phyloP scores from a whole-genome alignment of 1,284 basidiomycete genomes.

The Melampsora abietis-canadensis region DNA sequence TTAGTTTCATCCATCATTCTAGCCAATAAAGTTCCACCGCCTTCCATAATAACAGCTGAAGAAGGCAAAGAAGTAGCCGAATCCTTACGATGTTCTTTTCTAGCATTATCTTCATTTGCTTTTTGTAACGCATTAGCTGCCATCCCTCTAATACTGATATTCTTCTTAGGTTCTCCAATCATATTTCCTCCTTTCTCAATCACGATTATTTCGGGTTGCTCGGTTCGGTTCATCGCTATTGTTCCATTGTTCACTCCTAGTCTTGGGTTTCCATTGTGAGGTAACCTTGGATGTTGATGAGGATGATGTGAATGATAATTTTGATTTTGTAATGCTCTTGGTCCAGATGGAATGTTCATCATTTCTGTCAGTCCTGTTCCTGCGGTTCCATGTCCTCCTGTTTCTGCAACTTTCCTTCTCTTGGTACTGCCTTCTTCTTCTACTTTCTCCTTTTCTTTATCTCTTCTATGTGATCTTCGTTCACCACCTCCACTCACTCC shows the following conservation, averaged over 20 bases:
- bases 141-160: conserved; percentile 38
- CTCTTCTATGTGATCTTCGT: no score
- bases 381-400: no score
- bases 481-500: no score
- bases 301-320: no score
- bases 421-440: conserved; percentile 33
- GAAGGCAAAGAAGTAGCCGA: neutral
- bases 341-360: conserved; percentile 26
- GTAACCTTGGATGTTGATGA: no score
- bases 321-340: conserved; percentile 12
- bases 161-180: conserved; percentile 36
- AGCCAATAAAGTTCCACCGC: conserved; percentile 21
- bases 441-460: conserved; percentile 8
- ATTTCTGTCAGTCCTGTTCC: no score
- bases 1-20: conserved; percentile 27
- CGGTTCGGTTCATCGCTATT: no score
- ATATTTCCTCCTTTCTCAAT: conserved; percentile 5
- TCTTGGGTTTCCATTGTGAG: no score
- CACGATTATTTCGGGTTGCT: no score
- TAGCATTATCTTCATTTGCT: conserved; percentile 40
- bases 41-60: conserved; percentile 9
- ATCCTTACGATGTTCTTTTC: conserved; percentile 28
- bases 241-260: no score
- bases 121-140: conserved; percentile 40
- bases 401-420: conserved; percentile 15